A percentile compares a stretch with the other conserved stretches of the same genome.
phyloP scores from a whole-genome alignment of 2,329 filamentous ascomycete genomes.

The Claviceps fusiformis region DNA sequence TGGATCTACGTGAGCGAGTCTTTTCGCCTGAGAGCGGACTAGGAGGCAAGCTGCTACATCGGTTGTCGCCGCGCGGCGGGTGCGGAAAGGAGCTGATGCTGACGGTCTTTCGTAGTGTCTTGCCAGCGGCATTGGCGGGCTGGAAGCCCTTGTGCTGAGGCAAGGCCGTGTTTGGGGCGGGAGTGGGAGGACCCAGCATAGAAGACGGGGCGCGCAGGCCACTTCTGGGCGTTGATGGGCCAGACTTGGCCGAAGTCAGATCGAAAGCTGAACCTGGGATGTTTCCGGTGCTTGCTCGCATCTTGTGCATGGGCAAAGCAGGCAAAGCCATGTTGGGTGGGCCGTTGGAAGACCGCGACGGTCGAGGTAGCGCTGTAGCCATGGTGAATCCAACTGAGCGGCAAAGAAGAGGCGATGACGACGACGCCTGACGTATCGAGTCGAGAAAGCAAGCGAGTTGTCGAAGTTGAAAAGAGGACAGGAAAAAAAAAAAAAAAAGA shows the following conservation, averaged over 20 bases:
- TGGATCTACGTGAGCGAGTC: slow-evolving; percentile 37
- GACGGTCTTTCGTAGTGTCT: slow-evolving; percentile 69
- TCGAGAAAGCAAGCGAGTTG: background rate
- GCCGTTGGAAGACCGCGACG: slow-evolving; percentile 52
- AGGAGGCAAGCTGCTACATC: slow-evolving; percentile 46
- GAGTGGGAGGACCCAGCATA: slow-evolving; percentile 36
- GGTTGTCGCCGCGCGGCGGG: slow-evolving; percentile 56
- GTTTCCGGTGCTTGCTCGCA: slow-evolving; percentile 49
- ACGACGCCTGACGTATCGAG: background rate
- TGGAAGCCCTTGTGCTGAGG: slow-evolving; percentile 43
- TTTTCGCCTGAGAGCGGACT: slow-evolving; percentile 44
- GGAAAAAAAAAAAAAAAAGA: no score
- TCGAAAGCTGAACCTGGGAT: slow-evolving; percentile 21
- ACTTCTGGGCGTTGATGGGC: slow-evolving; percentile 39
- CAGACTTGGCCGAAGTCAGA: slow-evolving; percentile 21
- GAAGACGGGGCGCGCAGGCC: slow-evolving; percentile 47
- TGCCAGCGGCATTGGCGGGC: slow-evolving; percentile 45
- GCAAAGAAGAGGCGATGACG: background rate
- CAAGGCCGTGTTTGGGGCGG: slow-evolving; percentile 38
- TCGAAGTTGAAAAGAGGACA: no score
- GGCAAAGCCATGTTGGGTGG: slow-evolving; percentile 62
- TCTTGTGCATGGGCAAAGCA: slow-evolving; percentile 59
- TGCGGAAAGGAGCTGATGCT: slow-evolving; percentile 93
- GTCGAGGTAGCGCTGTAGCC: slow-evolving; percentile 49
- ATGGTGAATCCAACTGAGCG: slow-evolving; percentile 9